Percentiles rank a stretch among this genome's conserved stretches.
Conservation (phyloP, 495 filamentous ascomycete genomes). For the Podospora appendiculata region DNA sequence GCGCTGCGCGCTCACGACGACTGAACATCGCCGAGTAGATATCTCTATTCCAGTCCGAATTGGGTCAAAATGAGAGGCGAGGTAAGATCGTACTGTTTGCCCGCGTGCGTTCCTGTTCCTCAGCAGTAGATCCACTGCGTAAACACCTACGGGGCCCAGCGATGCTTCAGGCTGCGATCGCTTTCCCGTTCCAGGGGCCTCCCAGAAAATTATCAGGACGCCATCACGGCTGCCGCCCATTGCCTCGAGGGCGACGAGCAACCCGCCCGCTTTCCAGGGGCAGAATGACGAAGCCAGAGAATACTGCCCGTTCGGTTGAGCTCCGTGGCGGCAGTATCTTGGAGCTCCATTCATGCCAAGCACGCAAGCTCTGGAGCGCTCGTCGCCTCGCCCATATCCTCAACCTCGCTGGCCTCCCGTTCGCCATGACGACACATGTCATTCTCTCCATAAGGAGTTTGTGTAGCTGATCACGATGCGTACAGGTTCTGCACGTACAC, state of each 20-base stretch:
- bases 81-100: conserved; percentile 27
- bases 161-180: background rate
- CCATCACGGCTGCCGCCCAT: background rate
- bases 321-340: background rate
- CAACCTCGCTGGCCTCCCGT: background rate
- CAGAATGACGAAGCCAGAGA: background rate
- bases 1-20: conserved; percentile 17
- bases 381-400: background rate
- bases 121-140: background rate
- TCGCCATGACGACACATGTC: conserved; percentile 2
- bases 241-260: background rate
- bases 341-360: no score
- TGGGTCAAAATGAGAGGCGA: conserved; percentile 44
- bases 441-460: background rate
- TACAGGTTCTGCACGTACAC: conserved; percentile 79
- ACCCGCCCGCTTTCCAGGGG: background rate
- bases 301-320: background rate
- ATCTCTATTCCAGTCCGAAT: conserved; percentile 7
- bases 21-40: conserved; percentile 1
- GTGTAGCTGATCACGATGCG: conserved; percentile 5
- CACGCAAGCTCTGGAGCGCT: no score
- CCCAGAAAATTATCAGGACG: background rate
- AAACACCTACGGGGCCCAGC: background rate
- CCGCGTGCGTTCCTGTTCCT: no score
- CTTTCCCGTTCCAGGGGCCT: background rate